A percentile compares a stretch with the other conserved stretches of the same genome.
phyloP scores from a whole-genome alignment of 2,329 filamentous ascomycete species.

The Neofusicoccum kwambonambiense region DNA sequence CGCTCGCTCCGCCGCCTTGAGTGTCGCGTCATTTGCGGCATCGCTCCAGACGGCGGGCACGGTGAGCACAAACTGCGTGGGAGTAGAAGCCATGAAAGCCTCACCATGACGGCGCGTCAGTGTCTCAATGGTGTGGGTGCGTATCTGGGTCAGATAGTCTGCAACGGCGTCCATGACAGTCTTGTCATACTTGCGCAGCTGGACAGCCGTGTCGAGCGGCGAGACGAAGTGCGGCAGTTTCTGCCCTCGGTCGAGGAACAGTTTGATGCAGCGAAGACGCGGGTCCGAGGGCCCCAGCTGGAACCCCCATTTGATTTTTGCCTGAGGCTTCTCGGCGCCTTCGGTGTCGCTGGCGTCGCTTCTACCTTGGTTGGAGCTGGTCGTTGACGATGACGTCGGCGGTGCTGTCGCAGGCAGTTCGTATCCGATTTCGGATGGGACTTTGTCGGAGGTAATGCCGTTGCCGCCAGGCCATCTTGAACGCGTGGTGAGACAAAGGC shows the following conservation, averaged over 20 bases:
- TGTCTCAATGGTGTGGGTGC: constrained; percentile 76
- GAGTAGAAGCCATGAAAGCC: constrained; percentile 73
- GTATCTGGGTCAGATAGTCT: constrained; percentile 75
- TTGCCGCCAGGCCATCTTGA: constrained; percentile 73
- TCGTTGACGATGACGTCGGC: constrained; percentile 13
- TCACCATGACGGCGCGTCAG: constrained; percentile 72
- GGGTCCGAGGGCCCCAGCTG: constrained; percentile 77
- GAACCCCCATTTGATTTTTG: constrained; percentile 69
- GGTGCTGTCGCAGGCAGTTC: constrained; percentile 24
- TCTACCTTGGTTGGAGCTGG: constrained; percentile 24
- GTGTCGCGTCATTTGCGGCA: constrained; percentile 77
- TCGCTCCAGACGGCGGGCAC: constrained; percentile 85
- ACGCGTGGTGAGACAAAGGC: neutral
- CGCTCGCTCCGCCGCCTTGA: constrained; percentile 73
- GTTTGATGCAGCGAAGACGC: constrained; percentile 76
- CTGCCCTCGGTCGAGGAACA: constrained; percentile 78
- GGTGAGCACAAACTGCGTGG: constrained; percentile 76
- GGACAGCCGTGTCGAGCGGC: constrained; percentile 71
- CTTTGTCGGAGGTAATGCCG: constrained; percentile 84
- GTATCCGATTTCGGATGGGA: constrained; percentile 72
- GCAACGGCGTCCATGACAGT: constrained; percentile 77
- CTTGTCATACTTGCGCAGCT: constrained; percentile 71
- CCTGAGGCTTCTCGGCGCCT: constrained; percentile 20
- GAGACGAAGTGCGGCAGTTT: constrained; percentile 80
- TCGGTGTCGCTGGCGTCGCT: neutral